phyloP scores from a whole-genome alignment of 176 grass and related monocot species.

The Cenchrus fungigraminus region DNA sequence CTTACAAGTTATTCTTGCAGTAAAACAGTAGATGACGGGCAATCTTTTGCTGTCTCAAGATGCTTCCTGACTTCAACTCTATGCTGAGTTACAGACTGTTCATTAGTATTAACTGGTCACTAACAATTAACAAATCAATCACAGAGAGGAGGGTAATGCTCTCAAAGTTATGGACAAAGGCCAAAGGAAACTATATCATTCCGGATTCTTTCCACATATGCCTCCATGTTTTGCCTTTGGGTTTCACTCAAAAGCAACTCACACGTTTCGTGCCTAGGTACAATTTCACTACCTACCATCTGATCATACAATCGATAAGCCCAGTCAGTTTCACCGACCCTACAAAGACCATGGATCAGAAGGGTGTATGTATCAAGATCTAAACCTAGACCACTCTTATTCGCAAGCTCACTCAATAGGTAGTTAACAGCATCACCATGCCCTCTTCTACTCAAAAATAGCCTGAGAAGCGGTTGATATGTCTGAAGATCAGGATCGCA shows the following conservation, averaged over 20 bases:
- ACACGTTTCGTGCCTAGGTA: conserved; percentile 67
- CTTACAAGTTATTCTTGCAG: background rate
- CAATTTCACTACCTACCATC: conserved; percentile 78
- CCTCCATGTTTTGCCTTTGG: conserved; percentile 59
- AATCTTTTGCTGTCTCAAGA: background rate
- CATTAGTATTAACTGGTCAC: background rate
- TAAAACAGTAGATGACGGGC: background rate
- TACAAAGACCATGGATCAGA: conserved; percentile 81
- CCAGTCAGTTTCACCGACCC: conserved; percentile 57
- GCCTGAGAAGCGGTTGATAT: conserved; percentile 68
- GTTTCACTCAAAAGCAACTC: conserved; percentile 65
- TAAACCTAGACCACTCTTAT: conserved; percentile 69
- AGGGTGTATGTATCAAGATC: conserved; percentile 81
- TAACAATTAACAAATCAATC: conserved; percentile 9
- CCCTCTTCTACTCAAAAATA: conserved; percentile 61
- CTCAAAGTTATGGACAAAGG: conserved; percentile 22
- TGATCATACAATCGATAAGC: conserved; percentile 75
- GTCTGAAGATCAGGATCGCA: conserved; percentile 87
- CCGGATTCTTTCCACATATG: conserved; percentile 48
- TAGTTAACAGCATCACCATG: conserved; percentile 38
- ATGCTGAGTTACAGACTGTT: conserved; percentile 2
- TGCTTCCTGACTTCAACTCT: conserved; percentile 1
- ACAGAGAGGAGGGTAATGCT: background rate
- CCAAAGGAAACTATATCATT: conserved; percentile 55
- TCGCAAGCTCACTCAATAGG: conserved; percentile 60